Evolutionary conservation across 345 rosid species (phyloP), one percentile per base, ranked within the genome.

Genomic region (Brassica carinata): DNA sequence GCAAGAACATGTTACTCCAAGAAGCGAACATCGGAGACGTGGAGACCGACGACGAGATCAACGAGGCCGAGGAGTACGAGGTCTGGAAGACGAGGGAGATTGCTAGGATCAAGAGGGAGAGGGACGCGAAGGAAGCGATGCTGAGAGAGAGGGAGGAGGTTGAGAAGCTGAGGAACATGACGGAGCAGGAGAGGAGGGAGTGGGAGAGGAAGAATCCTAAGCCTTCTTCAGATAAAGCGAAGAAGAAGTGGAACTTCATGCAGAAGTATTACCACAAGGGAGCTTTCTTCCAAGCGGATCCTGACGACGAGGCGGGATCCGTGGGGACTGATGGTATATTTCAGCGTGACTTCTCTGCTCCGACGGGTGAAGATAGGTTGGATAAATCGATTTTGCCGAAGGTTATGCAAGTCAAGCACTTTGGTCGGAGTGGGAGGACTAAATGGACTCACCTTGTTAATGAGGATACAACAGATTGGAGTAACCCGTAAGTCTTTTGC

Each of bases 391-490:
- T 89, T 73, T 74, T 90, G 67, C 95, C 95, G 0, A 90, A 89
- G 76, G 95, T 90, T 64, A 89, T 90, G 95, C 95, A 91, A 71
- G 93, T 91, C 77, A 88, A 91, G 74, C 90, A 92, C 85, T 92
- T 92, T 72, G 93, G 94, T 80, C 92, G 97, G 1, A 92, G 94
- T 70, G 94, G 97, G 40, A 84, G 92, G 79, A 90, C 97, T 38
- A 92, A 92, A 81, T 89, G 97, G 97, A 90, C 97, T 8, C 97
- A 92, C 84, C 93, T 92, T 83, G 94, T 90, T 74, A 87, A 85
- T 68, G 93, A 92, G 82, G 93, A 90, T 69, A 90, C 97, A 31
- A 92, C 94, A 66, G 96, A 91, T 67, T 89, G 96, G 96, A 89
- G 88, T 76, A 89, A 87, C 81, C 96, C 93, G 96, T 91, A 88